These are phyloP conservation scores for Gigaspora rosea DNA, from an alignment of 192 early-diverging fungal genomes.

Conservation along the genomic window DNA sequence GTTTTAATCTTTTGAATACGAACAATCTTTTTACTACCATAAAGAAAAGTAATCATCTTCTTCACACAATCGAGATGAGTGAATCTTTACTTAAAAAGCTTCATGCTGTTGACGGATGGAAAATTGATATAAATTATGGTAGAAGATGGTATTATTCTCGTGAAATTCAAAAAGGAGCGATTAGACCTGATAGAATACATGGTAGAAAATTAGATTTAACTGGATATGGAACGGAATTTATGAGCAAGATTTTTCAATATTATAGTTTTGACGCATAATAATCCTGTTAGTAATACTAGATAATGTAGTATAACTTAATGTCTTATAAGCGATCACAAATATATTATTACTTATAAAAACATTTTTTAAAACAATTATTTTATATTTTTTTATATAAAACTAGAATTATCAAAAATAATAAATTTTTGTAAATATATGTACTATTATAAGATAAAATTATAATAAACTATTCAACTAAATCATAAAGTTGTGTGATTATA, in stretches of 20 bases:
- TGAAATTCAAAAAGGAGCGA: too few relatives aligned
- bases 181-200: conserved; percentile 4
- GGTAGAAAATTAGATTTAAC: conserved; percentile 19
- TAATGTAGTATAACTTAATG: too few relatives aligned
- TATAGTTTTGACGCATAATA: conserved; percentile 8
- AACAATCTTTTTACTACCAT: not conserved
- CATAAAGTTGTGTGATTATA: too few relatives aligned
- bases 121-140: not conserved
- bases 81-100: conserved; percentile 15
- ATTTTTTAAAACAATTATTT: too few relatives aligned
- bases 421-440: too few relatives aligned
- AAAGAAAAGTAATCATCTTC: not conserved
- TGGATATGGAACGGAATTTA: not conserved
- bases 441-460: too few relatives aligned
- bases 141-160: conserved; percentile 20
- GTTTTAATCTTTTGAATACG: not conserved
- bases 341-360: too few relatives aligned
- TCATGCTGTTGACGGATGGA: not conserved
- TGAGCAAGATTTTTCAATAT: conserved; percentile 21
- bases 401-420: too few relatives aligned
- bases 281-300: not conserved
- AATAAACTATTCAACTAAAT: too few relatives aligned
- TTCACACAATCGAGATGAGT: conserved; percentile 9
- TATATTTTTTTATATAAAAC: too few relatives aligned
- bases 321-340: too few relatives aligned